Conservation (phyloP, 768 basidiomycete genomes). For the Auricularia cornea region DNA sequence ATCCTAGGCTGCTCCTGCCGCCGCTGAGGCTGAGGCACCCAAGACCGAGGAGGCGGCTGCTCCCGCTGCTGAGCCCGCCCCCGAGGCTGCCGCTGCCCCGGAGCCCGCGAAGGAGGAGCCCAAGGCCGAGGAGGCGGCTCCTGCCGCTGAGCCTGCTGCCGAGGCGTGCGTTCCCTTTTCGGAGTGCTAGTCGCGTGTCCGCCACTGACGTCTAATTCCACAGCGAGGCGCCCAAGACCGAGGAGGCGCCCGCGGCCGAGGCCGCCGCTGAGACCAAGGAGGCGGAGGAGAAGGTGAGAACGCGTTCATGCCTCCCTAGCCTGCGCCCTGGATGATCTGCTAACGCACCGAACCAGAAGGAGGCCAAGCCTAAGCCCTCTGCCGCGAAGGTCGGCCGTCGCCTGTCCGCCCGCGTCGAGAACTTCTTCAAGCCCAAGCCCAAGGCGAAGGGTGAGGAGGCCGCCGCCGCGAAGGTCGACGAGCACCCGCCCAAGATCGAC, state of each 20-base stretch:
- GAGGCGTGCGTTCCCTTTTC: conserved; percentile 2
- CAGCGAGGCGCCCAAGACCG: conserved; percentile 6
- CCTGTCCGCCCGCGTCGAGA: conserved; percentile 72
- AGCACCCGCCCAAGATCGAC: conserved; percentile 83
- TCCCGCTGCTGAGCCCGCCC: conserved; percentile 23
- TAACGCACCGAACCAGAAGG: conserved; percentile 34
- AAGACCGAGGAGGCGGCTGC: conserved; percentile 15
- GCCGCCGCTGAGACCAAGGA: conserved; percentile 33
- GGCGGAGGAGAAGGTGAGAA: conserved; percentile 23
- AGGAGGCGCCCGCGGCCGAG: conserved; percentile 30
- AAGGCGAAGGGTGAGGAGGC: conserved; percentile 22
- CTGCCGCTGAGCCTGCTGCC: conserved; percentile 16
- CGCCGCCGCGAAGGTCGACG: conserved; percentile 73
- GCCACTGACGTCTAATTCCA: conserved; percentile 1
- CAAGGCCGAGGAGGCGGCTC: conserved; percentile 32
- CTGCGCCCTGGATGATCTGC: background rate
- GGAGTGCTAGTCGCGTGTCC: conserved; percentile 14
- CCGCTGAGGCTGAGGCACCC: conserved; percentile 17
- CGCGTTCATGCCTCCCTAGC: conserved; percentile 10
- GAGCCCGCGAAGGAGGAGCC: conserved; percentile 24
- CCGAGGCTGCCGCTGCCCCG: conserved; percentile 18
- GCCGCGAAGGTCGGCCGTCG: conserved; percentile 66
- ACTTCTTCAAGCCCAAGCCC: conserved; percentile 55
- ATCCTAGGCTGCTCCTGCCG: conserved; percentile 27
- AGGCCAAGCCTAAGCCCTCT: conserved; percentile 37